Percentiles rank a stretch among this genome's conserved stretches.
These are phyloP conservation scores for Sporothrix schenckii DNA, from an alignment of 2,329 filamentous ascomycete genomes.

Conservation along the genomic window DNA sequence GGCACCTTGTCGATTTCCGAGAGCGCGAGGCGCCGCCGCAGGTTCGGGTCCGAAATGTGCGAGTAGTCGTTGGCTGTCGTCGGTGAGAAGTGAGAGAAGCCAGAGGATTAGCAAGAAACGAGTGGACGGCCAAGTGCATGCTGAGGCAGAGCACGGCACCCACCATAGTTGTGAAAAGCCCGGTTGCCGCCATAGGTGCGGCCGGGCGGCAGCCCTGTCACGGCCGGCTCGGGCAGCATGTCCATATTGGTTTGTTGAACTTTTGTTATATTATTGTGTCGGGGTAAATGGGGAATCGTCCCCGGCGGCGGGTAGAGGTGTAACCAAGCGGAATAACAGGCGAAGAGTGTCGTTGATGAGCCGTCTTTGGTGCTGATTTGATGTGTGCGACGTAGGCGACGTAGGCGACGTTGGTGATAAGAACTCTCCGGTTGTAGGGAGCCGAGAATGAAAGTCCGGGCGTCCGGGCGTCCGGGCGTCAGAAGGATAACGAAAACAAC, in stretches of 20 bases:
- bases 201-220: constrained; percentile 32
- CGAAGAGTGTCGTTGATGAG: background rate
- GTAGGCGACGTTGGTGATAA: background rate
- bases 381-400: background rate
- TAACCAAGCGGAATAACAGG: background rate
- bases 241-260: constrained; percentile 38
- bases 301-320: background rate
- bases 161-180: constrained; percentile 70
- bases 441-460: background rate
- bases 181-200: constrained; percentile 65
- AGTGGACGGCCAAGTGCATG: too few relatives aligned
- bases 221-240: constrained; percentile 48
- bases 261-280: background rate
- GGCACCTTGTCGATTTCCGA: constrained; percentile 79
- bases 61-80: constrained; percentile 48
- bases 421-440: background rate
- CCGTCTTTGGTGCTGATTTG: background rate
- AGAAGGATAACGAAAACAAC: background rate
- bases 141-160: background rate
- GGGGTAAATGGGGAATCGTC: background rate
- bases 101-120: background rate
- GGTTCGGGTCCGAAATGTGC: constrained; percentile 71
- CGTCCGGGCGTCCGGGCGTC: background rate
- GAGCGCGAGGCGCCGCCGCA: constrained; percentile 73
- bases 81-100: too few relatives aligned